These are phyloP conservation scores for Botrytis elliptica DNA, from an alignment of 2,329 filamentous ascomycete species.

Conservation along the genomic window DNA sequence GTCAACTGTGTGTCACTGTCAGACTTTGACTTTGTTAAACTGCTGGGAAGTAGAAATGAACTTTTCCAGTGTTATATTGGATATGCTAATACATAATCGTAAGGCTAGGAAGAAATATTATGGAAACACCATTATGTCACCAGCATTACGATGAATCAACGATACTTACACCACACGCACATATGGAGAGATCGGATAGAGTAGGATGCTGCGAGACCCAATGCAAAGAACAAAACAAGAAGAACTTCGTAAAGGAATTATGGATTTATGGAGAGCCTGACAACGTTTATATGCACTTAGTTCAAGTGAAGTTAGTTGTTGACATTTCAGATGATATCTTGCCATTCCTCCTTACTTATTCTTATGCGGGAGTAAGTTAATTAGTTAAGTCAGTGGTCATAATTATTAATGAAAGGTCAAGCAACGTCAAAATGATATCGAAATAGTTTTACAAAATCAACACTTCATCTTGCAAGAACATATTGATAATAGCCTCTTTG, in stretches of 20 bases:
- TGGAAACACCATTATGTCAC: slow-evolving; percentile 5
- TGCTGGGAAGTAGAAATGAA: not conserved
- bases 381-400: not conserved
- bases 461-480: not conserved
- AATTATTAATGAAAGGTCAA: not conserved
- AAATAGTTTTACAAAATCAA: not conserved
- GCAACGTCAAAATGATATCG: not conserved
- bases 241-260: not conserved
- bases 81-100: not conserved
- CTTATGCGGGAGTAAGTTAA: not conserved
- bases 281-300: slow-evolving; percentile 13
- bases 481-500: not conserved
- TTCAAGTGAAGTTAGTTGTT: not conserved
- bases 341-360: not conserved
- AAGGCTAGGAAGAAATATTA: slow-evolving; percentile 3
- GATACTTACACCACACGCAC: not conserved
- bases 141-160: slow-evolving; percentile 10
- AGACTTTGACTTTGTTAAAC: not conserved
- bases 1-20: slow-evolving; percentile 12
- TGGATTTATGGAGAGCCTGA: slow-evolving; percentile 7
- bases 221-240: not conserved
- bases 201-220: not conserved
- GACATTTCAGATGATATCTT: not conserved
- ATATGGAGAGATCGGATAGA: not conserved
- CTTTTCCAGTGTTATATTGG: not conserved